A percentile compares a stretch with the other conserved stretches of the same genome.
These are phyloP conservation scores for Tylopilus intermedius DNA, from an alignment of 768 basidiomycete species.

Conservation along the genomic window DNA sequence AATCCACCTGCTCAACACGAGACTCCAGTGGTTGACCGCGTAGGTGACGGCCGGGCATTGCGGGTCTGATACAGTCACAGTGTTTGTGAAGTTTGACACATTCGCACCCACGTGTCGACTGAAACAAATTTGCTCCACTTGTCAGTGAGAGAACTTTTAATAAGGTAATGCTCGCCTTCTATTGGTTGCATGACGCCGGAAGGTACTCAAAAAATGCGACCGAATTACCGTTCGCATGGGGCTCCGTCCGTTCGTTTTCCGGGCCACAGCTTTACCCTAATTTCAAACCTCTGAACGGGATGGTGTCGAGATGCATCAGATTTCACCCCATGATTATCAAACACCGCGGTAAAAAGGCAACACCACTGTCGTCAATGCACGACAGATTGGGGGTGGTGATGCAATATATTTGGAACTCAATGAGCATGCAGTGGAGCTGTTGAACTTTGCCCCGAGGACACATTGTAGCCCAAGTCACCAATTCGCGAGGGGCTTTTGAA, in stretches of 20 bases:
- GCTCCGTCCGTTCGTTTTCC: neutral
- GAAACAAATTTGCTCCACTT: conserved; percentile 26
- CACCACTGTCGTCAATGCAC: neutral
- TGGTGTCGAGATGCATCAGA: neutral
- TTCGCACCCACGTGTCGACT: conserved; percentile 6
- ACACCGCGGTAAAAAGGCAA: neutral
- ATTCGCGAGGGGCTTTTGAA: conserved; percentile 2
- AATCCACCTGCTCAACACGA: neutral
- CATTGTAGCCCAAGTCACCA: neutral
- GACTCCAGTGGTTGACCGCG: neutral
- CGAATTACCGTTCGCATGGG: neutral
- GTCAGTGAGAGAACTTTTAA: conserved; percentile 2
- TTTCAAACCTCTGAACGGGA: neutral
- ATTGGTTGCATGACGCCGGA: conserved; percentile 3
- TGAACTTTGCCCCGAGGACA: neutral
- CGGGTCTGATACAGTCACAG: neutral
- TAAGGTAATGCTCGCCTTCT: neutral
- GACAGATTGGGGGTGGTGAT: neutral
- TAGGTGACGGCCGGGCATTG: neutral
- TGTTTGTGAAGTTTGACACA: neutral
- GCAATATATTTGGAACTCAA: conserved; percentile 2
- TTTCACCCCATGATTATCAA: neutral
- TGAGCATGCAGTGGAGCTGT: conserved; percentile 9
- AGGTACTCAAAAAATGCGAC: neutral
- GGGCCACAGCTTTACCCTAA: neutral